Base-by-base conservation (phyloP, 495 filamentous ascomycete species). In the Penicillium salamii region DNA sequence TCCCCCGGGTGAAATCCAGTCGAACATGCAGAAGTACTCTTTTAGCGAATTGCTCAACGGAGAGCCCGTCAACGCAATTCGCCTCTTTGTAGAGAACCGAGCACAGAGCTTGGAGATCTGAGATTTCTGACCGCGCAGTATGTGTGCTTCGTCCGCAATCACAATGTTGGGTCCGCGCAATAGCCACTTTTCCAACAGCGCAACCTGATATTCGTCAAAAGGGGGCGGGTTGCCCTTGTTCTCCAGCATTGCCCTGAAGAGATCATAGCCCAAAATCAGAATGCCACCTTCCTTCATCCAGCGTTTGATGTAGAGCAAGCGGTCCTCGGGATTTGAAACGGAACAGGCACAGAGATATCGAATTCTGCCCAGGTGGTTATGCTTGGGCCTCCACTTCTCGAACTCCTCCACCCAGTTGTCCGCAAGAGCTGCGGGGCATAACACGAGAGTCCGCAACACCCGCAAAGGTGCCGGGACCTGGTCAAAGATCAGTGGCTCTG, bases 61-160 rank as follows among this genome's bases (percentile, higher is more conserved):
- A 0, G 91, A 91, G 0, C 91, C 91, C 0, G 92, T 95, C 52
- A 96, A 68, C 2, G 90, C 92, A 58, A 97, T 88, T 9, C 91
- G 85, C 50, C 78, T 85, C 46, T 67, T 80, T 0, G 91, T 85
- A 41, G 62, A 73, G 52, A 97, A 84, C 8, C 70, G 63, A 9
- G 66, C 66, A 4, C 82, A 70, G 17, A 78, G 76, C 37, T 65
- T 49, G 17, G 82, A 64, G 14, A 90, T 65, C n/a, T 67, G 58
- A 0, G 82, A 63, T 0, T 51, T 58, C 0, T 65, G 63, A 49
- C 88, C 89, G 61, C 93, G 96, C 50, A 96, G 65, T 19, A 63
- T 73, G 56, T 97, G 91, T 0, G 91, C 91, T 62, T 97, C 91
- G 55, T 97, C 91, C 1, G 86, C 86, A 12, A 96, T 68, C n/a